These are phyloP conservation scores for Talaromyces adpressus DNA, from an alignment of 495 filamentous ascomycete genomes.

Conservation along the genomic window DNA sequence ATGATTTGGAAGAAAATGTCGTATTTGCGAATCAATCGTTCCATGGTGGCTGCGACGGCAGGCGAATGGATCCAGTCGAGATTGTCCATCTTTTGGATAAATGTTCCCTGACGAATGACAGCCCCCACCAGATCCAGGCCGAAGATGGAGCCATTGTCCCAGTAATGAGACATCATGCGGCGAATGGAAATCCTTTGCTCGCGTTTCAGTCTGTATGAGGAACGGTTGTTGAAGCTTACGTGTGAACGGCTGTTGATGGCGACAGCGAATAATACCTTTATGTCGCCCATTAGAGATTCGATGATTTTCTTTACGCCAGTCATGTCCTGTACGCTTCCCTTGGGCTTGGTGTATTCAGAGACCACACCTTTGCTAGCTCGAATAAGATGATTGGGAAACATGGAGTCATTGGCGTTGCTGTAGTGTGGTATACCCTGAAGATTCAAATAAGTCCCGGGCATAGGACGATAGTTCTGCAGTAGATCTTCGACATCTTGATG, in stretches of 20 bases:
- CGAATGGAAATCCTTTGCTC: constrained; percentile 48
- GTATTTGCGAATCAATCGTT: constrained; percentile 63
- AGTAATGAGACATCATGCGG: constrained; percentile 74
- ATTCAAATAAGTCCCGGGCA: constrained; percentile 59
- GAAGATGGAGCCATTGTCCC: constrained; percentile 66
- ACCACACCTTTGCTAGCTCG: constrained; percentile 30
- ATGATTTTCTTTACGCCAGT: constrained; percentile 32
- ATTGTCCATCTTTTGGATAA: constrained; percentile 75
- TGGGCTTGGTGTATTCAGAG: constrained; percentile 20
- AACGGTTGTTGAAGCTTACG: not conserved
- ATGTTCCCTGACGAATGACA: constrained; percentile 72
- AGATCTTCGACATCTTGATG: constrained; percentile 42
- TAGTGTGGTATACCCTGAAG: constrained; percentile 22
- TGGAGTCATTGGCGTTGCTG: constrained; percentile 19
- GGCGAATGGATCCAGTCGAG: constrained; percentile 73
- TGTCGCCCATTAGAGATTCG: constrained; percentile 25
- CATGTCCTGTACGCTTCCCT: constrained; percentile 20
- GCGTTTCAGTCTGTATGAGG: constrained; percentile 1
- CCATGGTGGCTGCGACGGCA: constrained; percentile 55
- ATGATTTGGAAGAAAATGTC: constrained; percentile 63
- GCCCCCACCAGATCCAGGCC: constrained; percentile 70
- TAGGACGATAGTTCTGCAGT: constrained; percentile 34
- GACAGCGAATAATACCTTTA: constrained; percentile 4
- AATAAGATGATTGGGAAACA: constrained; percentile 58
- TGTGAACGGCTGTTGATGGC: not conserved